Percentiles rank a stretch among this genome's conserved stretches.
Evolutionary conservation across 805 yeast genomes (phyloP).

Genomic region (Ogataea nakhonphanomensis): DNA sequence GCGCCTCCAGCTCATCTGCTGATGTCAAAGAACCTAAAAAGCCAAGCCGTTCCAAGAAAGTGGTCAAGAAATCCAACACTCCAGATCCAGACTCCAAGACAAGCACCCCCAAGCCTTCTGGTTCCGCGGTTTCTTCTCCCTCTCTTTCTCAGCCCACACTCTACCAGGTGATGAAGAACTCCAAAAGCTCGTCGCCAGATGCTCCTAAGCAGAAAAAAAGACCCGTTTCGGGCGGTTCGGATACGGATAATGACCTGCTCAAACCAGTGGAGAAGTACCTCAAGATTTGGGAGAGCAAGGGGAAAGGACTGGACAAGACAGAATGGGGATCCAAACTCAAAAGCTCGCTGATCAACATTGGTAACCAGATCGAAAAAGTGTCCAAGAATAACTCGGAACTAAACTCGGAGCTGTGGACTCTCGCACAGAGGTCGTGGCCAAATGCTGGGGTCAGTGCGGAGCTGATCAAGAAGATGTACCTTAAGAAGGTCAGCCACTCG

Average conservation of each 20-base stretch:
- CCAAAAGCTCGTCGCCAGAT: slow-evolving; percentile 5
- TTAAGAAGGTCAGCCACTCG: slow-evolving; percentile 25
- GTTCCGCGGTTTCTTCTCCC: slow-evolving; percentile 8
- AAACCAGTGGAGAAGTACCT: slow-evolving; percentile 29
- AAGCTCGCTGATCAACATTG: slow-evolving; percentile 29
- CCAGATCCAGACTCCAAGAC: slow-evolving; percentile 22
- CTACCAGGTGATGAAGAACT: slow-evolving; percentile 21
- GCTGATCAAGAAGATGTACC: slow-evolving; percentile 31
- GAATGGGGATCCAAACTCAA: slow-evolving; percentile 32
- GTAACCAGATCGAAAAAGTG: slow-evolving; percentile 29
- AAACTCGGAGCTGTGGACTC: slow-evolving; percentile 30
- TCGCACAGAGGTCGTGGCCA: slow-evolving; percentile 34
- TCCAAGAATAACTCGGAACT: slow-evolving; percentile 18
- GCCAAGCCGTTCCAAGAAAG: slow-evolving; percentile 20
- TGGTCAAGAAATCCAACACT: slow-evolving; percentile 23
- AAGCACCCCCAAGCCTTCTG: slow-evolving; percentile 17
- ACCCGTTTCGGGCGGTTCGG: slow-evolving; percentile 14
- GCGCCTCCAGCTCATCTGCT: background rate
- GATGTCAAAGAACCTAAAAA: slow-evolving; percentile 9
- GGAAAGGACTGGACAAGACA: slow-evolving; percentile 32
- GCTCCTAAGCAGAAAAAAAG: slow-evolving; percentile 5
- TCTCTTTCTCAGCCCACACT: slow-evolving; percentile 20
- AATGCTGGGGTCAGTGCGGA: slow-evolving; percentile 31
- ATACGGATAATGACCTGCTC: slow-evolving; percentile 22
- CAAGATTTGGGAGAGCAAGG: slow-evolving; percentile 31